Conservation (phyloP, 768 basidiomycete genomes). For the Leccinum subtestaceum region DNA sequence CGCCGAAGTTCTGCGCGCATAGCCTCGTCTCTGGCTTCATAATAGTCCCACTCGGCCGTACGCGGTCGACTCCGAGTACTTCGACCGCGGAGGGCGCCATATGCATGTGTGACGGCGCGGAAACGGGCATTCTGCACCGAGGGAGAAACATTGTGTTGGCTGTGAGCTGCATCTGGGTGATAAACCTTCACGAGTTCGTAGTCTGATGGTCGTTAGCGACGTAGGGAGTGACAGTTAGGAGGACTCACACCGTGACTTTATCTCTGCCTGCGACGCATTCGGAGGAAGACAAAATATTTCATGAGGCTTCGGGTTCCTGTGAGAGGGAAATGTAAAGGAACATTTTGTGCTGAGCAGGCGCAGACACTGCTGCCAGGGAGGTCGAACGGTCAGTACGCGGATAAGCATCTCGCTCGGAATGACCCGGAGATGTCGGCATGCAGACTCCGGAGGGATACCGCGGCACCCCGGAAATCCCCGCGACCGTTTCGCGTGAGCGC, state of each 20-base stretch:
- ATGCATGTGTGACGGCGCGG: slow-evolving; percentile 62
- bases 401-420: slow-evolving; percentile 9
- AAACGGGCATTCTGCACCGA: slow-evolving; percentile 56
- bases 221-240: background rate
- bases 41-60: slow-evolving; percentile 1
- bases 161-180: slow-evolving; percentile 61
- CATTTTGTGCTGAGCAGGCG: slow-evolving; percentile 12
- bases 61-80: background rate
- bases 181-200: slow-evolving; percentile 70
- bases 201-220: slow-evolving; percentile 39
- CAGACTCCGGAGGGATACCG: too few species aligned
- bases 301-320: slow-evolving; percentile 57
- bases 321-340: slow-evolving; percentile 49
- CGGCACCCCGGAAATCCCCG: too few species aligned
- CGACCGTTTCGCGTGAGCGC: too few species aligned
- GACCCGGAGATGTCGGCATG: background rate
- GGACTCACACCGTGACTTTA: slow-evolving; percentile 64
- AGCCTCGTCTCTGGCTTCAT: slow-evolving; percentile 33
- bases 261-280: slow-evolving; percentile 54
- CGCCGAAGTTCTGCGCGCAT: slow-evolving; percentile 52
- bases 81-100: slow-evolving; percentile 40
- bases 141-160: slow-evolving; percentile 40
- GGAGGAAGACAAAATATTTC: slow-evolving; percentile 69
- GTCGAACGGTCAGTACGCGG: background rate
- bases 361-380: background rate